phyloP scores from a whole-genome alignment of 495 filamentous ascomycete genomes.

The Parachaetomium inaequale region DNA sequence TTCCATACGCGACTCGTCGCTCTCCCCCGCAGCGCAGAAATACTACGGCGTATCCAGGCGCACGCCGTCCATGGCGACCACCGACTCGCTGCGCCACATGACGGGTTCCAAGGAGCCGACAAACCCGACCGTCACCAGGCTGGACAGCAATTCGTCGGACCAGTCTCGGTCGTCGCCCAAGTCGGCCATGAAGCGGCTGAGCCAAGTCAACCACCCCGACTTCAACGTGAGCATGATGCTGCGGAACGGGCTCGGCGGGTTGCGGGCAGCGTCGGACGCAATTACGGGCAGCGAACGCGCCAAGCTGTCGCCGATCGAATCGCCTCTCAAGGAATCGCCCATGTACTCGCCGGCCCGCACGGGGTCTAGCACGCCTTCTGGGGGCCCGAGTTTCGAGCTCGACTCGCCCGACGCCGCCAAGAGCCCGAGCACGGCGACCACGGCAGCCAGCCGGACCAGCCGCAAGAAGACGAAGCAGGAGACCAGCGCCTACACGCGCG shows the following conservation, averaged over 20 bases:
- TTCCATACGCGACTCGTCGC: conserved; percentile 43
- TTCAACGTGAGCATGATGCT: conserved; percentile 45
- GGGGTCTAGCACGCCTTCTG: conserved; percentile 83
- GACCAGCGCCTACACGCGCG: conserved; percentile 88
- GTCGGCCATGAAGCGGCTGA: conserved; percentile 49
- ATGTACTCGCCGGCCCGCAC: conserved; percentile 67
- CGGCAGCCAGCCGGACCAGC: conserved; percentile 38
- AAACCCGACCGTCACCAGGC: conserved; percentile 61
- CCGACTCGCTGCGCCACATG: conserved; percentile 45
- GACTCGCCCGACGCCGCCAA: conserved; percentile 67
- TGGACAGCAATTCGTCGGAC: conserved; percentile 59
- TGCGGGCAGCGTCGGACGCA: conserved; percentile 79
- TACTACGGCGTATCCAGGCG: conserved; percentile 59
- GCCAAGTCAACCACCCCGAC: conserved; percentile 50
- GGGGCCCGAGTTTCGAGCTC: conserved; percentile 71
- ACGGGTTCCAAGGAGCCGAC: conserved; percentile 47
- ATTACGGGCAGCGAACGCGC: conserved; percentile 60
- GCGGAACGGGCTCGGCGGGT: conserved; percentile 49
- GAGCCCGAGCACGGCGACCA: conserved; percentile 44
- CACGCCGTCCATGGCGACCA: conserved; percentile 49
- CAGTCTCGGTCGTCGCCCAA: conserved; percentile 42
- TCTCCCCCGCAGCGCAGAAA: conserved; percentile 50
- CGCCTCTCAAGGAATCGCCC: conserved; percentile 61
- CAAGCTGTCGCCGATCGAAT: conserved; percentile 53
- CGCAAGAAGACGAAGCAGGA: conserved; percentile 77